These are phyloP conservation scores for Alternaria arborescens DNA, from an alignment of 2,329 filamentous ascomycete species.

Conservation along the genomic window DNA sequence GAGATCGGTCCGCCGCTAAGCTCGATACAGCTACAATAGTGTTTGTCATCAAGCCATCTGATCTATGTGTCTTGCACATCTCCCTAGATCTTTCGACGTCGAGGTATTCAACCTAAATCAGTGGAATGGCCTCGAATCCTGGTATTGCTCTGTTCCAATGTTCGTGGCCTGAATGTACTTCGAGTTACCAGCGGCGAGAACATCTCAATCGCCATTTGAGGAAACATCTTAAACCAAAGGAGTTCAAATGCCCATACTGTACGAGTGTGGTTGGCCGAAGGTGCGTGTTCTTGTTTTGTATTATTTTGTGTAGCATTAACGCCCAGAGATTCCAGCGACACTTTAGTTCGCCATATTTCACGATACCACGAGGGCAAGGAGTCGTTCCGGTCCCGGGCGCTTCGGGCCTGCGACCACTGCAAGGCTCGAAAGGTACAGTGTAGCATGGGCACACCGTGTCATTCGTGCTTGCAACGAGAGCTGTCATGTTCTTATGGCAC, in stretches of 20 bases:
- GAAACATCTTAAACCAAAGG: neutral
- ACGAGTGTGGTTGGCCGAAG: neutral
- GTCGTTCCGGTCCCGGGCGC: neutral
- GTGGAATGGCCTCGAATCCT: neutral
- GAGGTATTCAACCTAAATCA: neutral
- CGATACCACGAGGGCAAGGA: neutral
- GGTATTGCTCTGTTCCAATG: neutral
- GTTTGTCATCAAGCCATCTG: neutral
- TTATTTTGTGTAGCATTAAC: neutral
- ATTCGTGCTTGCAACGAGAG: neutral
- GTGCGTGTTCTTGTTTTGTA: neutral
- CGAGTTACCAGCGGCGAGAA: neutral
- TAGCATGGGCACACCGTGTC: neutral
- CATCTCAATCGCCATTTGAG: neutral
- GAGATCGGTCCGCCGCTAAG: neutral
- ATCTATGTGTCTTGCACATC: neutral
- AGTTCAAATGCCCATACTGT: neutral
- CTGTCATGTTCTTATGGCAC: neutral
- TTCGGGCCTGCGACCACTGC: neutral
- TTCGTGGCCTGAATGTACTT: neutral
- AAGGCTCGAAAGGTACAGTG: neutral
- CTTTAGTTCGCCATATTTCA: neutral
- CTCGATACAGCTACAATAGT: neutral
- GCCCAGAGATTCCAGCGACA: neutral
- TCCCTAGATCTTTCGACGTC: neutral